Percentiles rank a stretch among this genome's conserved stretches.
Conservation (phyloP, 2,329 filamentous ascomycete species). For the Elsinoe ampelina region DNA sequence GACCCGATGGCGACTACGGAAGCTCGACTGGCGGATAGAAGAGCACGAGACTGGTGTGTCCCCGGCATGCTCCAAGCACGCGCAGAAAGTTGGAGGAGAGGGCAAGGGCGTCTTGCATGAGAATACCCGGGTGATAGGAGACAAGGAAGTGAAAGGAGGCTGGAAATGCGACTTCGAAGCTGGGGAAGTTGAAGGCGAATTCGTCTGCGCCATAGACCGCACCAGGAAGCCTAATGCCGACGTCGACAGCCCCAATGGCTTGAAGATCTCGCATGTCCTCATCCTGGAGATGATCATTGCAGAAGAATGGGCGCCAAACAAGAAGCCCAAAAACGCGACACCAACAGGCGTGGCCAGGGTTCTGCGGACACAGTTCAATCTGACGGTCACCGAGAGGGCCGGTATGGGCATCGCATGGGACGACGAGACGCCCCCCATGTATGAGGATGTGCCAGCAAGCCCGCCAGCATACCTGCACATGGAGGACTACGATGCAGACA, state of each 20-base stretch:
- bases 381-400: constrained; percentile 70
- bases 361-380: constrained; percentile 80
- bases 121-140: constrained; percentile 67
- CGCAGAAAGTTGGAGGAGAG: constrained; percentile 52
- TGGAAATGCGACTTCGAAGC: constrained; percentile 76
- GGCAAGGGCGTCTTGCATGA: constrained; percentile 65
- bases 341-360: constrained; percentile 87
- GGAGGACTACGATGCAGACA: constrained; percentile 39
- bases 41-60: constrained; percentile 74
- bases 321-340: constrained; percentile 63
- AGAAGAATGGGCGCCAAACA: constrained; percentile 69
- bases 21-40: constrained; percentile 86
- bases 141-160: constrained; percentile 70
- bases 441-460: constrained; percentile 82
- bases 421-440: constrained; percentile 86
- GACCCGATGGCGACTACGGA: constrained; percentile 81
- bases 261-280: constrained; percentile 73
- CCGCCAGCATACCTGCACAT: constrained; percentile 54
- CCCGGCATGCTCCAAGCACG: constrained; percentile 69
- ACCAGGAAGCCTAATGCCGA: constrained; percentile 64
- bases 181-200: constrained; percentile 70
- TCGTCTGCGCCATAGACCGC: constrained; percentile 54
- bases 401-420: constrained; percentile 94
- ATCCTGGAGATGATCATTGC: constrained; percentile 90
- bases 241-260: constrained; percentile 62